Base-by-base conservation (phyloP, 2,329 filamentous ascomycete genomes). In the Aulographum hederae region DNA sequence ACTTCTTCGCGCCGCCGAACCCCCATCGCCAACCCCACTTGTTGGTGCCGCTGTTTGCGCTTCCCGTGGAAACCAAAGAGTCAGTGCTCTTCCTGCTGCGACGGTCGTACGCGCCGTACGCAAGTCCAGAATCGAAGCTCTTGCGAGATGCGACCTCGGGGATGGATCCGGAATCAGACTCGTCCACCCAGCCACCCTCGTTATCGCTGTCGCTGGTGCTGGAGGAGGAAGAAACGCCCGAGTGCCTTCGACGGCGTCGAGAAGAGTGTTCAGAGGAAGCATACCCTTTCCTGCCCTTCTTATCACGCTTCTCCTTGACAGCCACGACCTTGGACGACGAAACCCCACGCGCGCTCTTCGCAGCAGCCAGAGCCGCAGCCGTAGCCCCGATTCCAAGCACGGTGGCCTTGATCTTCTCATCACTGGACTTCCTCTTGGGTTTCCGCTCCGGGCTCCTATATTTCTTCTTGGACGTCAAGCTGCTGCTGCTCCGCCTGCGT, bases 11-110 rank as follows among this genome's bases (percentile, higher is more conserved):
- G 20, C 20, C 20, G n/a, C 20, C 20, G 20, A 23, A 23, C 6
- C 66, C 63, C 65, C 68, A 73, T 36, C 65, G 56, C 68, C 69
- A 73, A 18, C 61, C 57, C 69, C 68, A 74, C 43, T 67, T 67
- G 32, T 56, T 59, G 3, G 57, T 61, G 16, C 60, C 63, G 15
- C 27, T 28, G 27, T 8, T 14, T 10, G 13, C 21, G 16, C 65
- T 69, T 18, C 51, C 56, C n/a, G 65, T 58, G 2, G 66, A 69
- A 4, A 46, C 52, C 1, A 68, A 50, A 8, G 67, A 69, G 31
- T 67, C 65, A 25, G 53, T 48, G 36, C 65, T 69, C 38, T 59
- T 41, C 45, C 48, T 46, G 38, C 42, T 34, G 6, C 8, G 8
- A 6, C 18, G 41, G 17, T 48, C 46, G 20, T 52, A 52, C 29